These are phyloP conservation scores for Saccharomyces uvarum DNA, from an alignment of 1,139 yeast genomes.

Conservation along the genomic window DNA sequence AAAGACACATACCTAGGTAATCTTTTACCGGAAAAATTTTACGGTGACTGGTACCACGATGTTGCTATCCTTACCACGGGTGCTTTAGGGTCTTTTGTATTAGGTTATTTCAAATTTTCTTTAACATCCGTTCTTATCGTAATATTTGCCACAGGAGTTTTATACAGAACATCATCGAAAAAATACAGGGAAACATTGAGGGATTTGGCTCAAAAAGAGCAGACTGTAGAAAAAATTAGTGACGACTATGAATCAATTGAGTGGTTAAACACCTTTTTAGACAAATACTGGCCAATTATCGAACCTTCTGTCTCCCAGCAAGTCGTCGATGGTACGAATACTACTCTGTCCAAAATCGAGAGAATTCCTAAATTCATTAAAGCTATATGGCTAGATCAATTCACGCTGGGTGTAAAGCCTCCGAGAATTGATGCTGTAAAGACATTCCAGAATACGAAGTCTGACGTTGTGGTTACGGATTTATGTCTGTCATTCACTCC, in stretches of 20 bases:
- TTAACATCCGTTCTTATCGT: slow-evolving; percentile 75
- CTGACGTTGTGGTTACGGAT: slow-evolving; percentile 93
- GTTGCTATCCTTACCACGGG: slow-evolving; percentile 60
- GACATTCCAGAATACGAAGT: slow-evolving; percentile 77
- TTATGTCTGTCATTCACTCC: slow-evolving; percentile 90
- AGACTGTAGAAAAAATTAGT: slow-evolving; percentile 71
- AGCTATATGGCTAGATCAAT: slow-evolving; percentile 74
- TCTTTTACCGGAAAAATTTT: slow-evolving; percentile 60
- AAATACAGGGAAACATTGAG: slow-evolving; percentile 67
- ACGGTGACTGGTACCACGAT: slow-evolving; percentile 95
- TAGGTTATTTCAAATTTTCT: slow-evolving; percentile 72
- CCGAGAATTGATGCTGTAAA: slow-evolving; percentile 86
- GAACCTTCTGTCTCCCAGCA: slow-evolving; percentile 88
- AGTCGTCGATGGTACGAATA: slow-evolving; percentile 78
- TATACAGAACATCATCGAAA: slow-evolving; percentile 77
- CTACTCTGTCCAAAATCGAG: slow-evolving; percentile 60
- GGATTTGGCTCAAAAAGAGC: slow-evolving; percentile 78
- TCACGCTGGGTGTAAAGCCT: slow-evolving; percentile 91
- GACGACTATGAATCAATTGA: slow-evolving; percentile 89
- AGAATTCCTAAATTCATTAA: slow-evolving; percentile 80
- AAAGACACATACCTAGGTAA: slow-evolving; percentile 64
- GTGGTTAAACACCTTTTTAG: slow-evolving; percentile 83
- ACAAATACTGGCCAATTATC: slow-evolving; percentile 82
- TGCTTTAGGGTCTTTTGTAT: slow-evolving; percentile 63
- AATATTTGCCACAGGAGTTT: slow-evolving; percentile 49